Percentiles rank a stretch among this genome's conserved stretches.
These are phyloP conservation scores for Trichoderma sp. DNA, from an alignment of 2,329 filamentous ascomycete genomes.

Conservation along the genomic window DNA sequence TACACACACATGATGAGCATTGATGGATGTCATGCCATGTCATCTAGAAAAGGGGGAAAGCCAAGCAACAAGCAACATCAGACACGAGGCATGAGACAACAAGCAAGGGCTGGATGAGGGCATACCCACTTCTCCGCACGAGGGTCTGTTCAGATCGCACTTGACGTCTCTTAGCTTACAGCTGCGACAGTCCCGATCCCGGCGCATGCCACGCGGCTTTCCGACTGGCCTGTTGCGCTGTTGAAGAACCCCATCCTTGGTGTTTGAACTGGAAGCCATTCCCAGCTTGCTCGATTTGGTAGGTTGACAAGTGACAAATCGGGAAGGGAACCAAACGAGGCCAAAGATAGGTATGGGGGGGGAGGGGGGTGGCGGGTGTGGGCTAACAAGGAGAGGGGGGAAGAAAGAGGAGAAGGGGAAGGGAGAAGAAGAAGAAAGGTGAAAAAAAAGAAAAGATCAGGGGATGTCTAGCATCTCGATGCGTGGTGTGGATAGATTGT, in stretches of 20 bases:
- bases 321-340: constrained; percentile 4
- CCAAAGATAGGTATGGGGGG: not conserved
- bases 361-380: not conserved
- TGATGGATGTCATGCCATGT: not conserved
- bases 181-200: constrained; percentile 29
- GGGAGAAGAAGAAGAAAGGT: not conserved
- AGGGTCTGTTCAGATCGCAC: constrained; percentile 30
- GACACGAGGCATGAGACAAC: not conserved
- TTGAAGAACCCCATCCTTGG: constrained; percentile 1
- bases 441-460: not conserved
- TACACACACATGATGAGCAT: constrained; percentile 5
- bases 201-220: constrained; percentile 30
- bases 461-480: not conserved
- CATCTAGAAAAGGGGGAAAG: not conserved
- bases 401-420: not conserved
- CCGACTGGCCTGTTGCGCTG: constrained; percentile 23
- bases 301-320: not conserved
- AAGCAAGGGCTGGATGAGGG: not conserved
- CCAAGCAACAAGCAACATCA: not conserved
- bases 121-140: constrained; percentile 23
- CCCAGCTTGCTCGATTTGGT: constrained; percentile 11
- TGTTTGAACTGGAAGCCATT: constrained; percentile 17
- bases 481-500: not conserved
- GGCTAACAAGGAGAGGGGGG: not conserved
- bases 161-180: constrained; percentile 29